Percentiles rank a stretch among this genome's conserved stretches.
Evolutionary conservation across 306 rosid species (phyloP).

Genomic region (Cicer bijugum): DNA sequence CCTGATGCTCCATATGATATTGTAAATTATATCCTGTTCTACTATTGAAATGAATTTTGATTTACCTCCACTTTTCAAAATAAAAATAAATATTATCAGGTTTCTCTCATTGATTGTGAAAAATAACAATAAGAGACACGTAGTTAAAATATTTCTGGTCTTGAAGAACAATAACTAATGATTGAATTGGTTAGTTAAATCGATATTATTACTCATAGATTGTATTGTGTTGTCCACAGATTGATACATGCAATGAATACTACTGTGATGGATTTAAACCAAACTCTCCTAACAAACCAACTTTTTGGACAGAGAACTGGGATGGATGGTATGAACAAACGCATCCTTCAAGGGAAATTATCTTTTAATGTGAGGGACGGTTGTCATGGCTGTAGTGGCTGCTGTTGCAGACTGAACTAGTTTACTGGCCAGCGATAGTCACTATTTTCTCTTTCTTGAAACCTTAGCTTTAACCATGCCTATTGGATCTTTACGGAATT

Average conservation of each 20-base stretch:
- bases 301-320: slow-evolving; percentile 92
- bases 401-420: background rate
- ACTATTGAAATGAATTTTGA: slow-evolving; percentile 31
- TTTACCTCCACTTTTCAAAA: slow-evolving; percentile 36
- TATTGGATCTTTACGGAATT: slow-evolving; percentile 12
- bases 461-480: background rate
- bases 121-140: slow-evolving; percentile 1
- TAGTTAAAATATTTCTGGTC: slow-evolving; percentile 17
- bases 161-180: slow-evolving; percentile 13
- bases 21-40: slow-evolving; percentile 55
- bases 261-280: slow-evolving; percentile 95
- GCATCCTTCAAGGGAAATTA: slow-evolving; percentile 35
- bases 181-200: slow-evolving; percentile 36
- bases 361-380: slow-evolving; percentile 29
- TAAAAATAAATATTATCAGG: slow-evolving; percentile 28
- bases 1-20: slow-evolving; percentile 82
- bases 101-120: slow-evolving; percentile 27
- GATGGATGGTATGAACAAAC: slow-evolving; percentile 83
- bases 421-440: slow-evolving; percentile 5
- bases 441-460: background rate
- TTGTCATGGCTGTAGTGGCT: slow-evolving; percentile 28
- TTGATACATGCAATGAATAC: slow-evolving; percentile 90
- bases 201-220: slow-evolving; percentile 38
- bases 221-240: slow-evolving; percentile 57
- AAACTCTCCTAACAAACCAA: slow-evolving; percentile 75